phyloP scores from a whole-genome alignment of 2,329 filamentous ascomycete genomes.

The Fusarium hainanense region DNA sequence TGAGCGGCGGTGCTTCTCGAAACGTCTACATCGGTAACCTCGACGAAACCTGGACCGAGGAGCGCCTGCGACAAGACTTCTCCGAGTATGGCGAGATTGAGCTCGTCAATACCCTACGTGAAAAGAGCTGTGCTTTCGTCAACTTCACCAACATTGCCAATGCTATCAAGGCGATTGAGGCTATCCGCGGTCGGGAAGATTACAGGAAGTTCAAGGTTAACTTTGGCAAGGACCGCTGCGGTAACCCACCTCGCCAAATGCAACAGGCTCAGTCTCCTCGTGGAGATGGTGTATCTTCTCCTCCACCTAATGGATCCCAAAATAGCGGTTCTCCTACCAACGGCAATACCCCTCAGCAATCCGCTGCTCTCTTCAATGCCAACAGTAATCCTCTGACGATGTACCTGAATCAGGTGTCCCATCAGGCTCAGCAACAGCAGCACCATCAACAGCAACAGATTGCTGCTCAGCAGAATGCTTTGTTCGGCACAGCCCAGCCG shows the following conservation, averaged over 20 bases:
- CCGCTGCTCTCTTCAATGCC: constrained; percentile 81
- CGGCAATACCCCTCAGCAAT: constrained; percentile 68
- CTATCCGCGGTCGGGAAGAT: constrained; percentile 91
- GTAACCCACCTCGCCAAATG: constrained; percentile 92
- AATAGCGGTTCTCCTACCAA: constrained; percentile 68
- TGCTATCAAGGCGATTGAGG: constrained; percentile 99
- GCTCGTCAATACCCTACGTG: constrained; percentile 92
- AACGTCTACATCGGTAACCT: constrained; percentile 99
- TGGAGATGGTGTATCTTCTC: constrained; percentile 68
- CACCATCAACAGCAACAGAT: constrained; percentile 78
- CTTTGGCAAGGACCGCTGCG: constrained; percentile 98
- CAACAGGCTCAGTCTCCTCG: constrained; percentile 75
- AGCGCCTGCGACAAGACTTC: constrained; percentile 94
- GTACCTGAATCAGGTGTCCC: constrained; percentile 87
- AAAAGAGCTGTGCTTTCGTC: constrained; percentile 99
- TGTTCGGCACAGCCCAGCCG: constrained; percentile 79
- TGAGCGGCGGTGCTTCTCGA: constrained; percentile 95
- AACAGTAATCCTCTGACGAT: constrained; percentile 91
- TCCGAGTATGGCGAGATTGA: constrained; percentile 98
- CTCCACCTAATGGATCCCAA: constrained; percentile 69
- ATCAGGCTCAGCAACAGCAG: constrained; percentile 78
- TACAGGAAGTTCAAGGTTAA: constrained; percentile 99
- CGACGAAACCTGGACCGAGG: constrained; percentile 97
- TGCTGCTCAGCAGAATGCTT: constrained; percentile 79
- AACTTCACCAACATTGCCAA: constrained; percentile 99